Base-by-base conservation (phyloP, 805 yeast species). In the Gaillardinia entomophila region DNA sequence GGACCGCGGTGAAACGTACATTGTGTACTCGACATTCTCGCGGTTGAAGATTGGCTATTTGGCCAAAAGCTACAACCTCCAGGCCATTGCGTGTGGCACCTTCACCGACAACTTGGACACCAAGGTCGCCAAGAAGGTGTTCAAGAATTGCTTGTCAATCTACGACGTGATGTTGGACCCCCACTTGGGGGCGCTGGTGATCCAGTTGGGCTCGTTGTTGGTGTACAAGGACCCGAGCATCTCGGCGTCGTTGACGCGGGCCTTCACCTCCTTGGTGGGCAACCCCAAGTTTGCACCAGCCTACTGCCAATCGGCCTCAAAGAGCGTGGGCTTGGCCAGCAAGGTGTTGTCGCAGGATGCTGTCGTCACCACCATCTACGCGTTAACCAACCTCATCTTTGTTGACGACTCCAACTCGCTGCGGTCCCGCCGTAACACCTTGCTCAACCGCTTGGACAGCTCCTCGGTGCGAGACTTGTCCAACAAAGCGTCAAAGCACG, bases 301-400 rank as follows among this genome's bases (percentile, higher is more conserved):
- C 0, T 61, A 73, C 27, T 79, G 87, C 25, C 52, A 62, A 28
- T 58, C 63, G 4, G 69, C 80, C 2, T 72, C 92, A 1, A 55
- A 60, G 33, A 60, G 75, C 24, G 73, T 88, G 24, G 82, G 89
- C 1, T 54, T 72, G 30, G 87, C 89, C 3, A 64, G 85, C 43
- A 74, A 72, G 35, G 73, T 76, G 6, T 63, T 83, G 33, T 75
- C 88, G 13, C 90, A 87, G 49, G 96, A 88, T 50, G 76, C 85
- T 1, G 79, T 83, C 15, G 84, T 88, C 6, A 80, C 95, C 6
- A 74, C 90, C 1, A 77, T 92, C 32, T 92, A 92, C 57, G 79
- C 94, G 0, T 67, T 90, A 41, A 77, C 84, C 13, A 92, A 92
- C 51, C 55, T 83, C 37, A 59, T 90, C 20, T 73, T 80, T 32